These are phyloP conservation scores for Camelina sativa DNA, from an alignment of 345 rosid genomes.

Conservation along the genomic window DNA sequence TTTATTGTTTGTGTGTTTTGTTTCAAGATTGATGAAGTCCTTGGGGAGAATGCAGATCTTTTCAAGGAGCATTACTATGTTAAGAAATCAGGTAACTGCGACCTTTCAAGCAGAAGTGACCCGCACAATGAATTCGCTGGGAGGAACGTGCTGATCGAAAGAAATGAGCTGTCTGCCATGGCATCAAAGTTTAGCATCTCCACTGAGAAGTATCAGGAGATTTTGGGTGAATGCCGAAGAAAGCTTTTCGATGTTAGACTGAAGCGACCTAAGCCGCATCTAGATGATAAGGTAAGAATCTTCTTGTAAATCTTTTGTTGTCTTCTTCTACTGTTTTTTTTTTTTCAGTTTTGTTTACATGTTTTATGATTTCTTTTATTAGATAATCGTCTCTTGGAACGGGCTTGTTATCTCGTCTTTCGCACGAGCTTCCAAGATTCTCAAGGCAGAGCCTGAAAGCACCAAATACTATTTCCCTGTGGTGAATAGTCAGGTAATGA, in stretches of 20 bases:
- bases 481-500: constrained; percentile 71
- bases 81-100: constrained; percentile 83
- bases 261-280: constrained; percentile 81
- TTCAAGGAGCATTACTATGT: constrained; percentile 82
- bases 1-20: constrained; percentile 8
- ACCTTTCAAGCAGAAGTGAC: constrained; percentile 86
- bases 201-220: constrained; percentile 64
- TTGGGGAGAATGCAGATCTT: constrained; percentile 72
- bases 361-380: constrained; percentile 22
- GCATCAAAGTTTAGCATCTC: constrained; percentile 68
- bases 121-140: constrained; percentile 84
- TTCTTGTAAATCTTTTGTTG: neutral
- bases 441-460: constrained; percentile 57
- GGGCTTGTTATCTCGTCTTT: constrained; percentile 88
- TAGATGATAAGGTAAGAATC: constrained; percentile 79
- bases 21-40: constrained; percentile 71
- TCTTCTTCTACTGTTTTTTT: constrained; percentile 29
- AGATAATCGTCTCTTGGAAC: constrained; percentile 96
- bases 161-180: constrained; percentile 61
- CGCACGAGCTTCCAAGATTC: constrained; percentile 88
- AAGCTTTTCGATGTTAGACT: constrained; percentile 77
- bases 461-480: constrained; percentile 67
- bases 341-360: constrained; percentile 26
- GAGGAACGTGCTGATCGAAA: constrained; percentile 82
- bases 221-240: constrained; percentile 72